These are phyloP conservation scores for Lepidium sativum DNA, from an alignment of 345 rosid genomes.

Conservation along the genomic window DNA sequence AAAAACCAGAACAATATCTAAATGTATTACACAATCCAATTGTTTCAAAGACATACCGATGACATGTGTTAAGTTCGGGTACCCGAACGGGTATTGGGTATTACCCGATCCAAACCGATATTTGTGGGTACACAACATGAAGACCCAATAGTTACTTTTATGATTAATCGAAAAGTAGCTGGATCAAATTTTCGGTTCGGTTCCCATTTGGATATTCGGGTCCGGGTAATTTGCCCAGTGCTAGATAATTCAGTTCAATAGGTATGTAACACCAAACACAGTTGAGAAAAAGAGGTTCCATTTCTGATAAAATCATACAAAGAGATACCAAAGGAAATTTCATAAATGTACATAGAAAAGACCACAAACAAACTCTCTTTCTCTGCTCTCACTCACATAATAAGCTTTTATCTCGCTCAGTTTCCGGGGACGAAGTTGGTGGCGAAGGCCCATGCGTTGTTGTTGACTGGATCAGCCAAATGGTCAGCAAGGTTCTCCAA, in stretches of 20 bases:
- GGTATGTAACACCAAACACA: neutral
- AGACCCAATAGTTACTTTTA: too few relatives aligned
- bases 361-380: neutral
- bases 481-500: slow-evolving; percentile 78
- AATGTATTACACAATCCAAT: too few relatives aligned
- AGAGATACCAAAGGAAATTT: slow-evolving; percentile 2
- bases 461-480: slow-evolving; percentile 75
- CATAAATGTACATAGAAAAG: slow-evolving; percentile 15
- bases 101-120: too few relatives aligned
- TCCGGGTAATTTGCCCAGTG: too few relatives aligned
- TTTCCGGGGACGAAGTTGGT: slow-evolving; percentile 91
- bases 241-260: neutral
- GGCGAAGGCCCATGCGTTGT: slow-evolving; percentile 88
- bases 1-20: too few relatives aligned
- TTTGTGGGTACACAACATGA: too few relatives aligned
- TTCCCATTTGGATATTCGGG: too few relatives aligned
- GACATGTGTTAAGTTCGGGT: too few relatives aligned
- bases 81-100: too few relatives aligned
- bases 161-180: too few relatives aligned
- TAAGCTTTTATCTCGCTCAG: slow-evolving; percentile 29
- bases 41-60: too few relatives aligned
- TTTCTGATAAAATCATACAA: slow-evolving; percentile 15
- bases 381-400: slow-evolving; percentile 18
- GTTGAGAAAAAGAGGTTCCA: slow-evolving; percentile 12
- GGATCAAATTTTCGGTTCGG: too few relatives aligned